phyloP scores from a whole-genome alignment of 441 rosid species.

The Isatis lusitanica region DNA sequence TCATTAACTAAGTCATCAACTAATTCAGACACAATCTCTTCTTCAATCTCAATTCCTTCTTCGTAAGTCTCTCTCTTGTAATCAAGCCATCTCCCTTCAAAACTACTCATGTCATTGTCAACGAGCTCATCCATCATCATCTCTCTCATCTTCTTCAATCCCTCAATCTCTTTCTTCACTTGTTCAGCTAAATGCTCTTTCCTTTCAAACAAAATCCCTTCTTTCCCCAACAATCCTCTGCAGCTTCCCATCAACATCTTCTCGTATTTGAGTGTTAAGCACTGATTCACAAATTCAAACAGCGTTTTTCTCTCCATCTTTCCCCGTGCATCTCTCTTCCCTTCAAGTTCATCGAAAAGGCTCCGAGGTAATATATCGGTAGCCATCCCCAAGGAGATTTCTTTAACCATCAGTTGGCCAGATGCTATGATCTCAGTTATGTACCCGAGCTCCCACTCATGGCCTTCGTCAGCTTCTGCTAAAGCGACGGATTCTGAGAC shows the following conservation, averaged over 20 bases:
- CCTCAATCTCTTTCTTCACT: conserved; percentile 48
- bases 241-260: conserved; percentile 44
- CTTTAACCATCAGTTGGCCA: conserved; percentile 43
- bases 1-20: conserved; percentile 76
- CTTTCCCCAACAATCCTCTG: conserved; percentile 44
- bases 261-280: conserved; percentile 43
- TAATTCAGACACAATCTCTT: conserved; percentile 56
- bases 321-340: conserved; percentile 28
- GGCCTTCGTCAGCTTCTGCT: conserved; percentile 32
- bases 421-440: conserved; percentile 44
- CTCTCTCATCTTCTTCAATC: conserved; percentile 60
- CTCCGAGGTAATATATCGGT: conserved; percentile 41
- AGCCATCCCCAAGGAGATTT: conserved; percentile 42
- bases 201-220: conserved; percentile 34
- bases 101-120: conserved; percentile 70
- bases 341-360: conserved; percentile 32
- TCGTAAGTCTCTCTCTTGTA: conserved; percentile 62
- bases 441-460: conserved; percentile 62
- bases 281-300: conserved; percentile 62
- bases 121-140: conserved; percentile 80
- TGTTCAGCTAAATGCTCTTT: conserved; percentile 59
- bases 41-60: conserved; percentile 65
- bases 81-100: conserved; percentile 69
- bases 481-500: conserved; percentile 45
- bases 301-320: conserved; percentile 50